Percentiles rank a stretch among this genome's conserved stretches.
phyloP scores from a whole-genome alignment of 2,329 filamentous ascomycete species.

The Paramyrothecium roridum region DNA sequence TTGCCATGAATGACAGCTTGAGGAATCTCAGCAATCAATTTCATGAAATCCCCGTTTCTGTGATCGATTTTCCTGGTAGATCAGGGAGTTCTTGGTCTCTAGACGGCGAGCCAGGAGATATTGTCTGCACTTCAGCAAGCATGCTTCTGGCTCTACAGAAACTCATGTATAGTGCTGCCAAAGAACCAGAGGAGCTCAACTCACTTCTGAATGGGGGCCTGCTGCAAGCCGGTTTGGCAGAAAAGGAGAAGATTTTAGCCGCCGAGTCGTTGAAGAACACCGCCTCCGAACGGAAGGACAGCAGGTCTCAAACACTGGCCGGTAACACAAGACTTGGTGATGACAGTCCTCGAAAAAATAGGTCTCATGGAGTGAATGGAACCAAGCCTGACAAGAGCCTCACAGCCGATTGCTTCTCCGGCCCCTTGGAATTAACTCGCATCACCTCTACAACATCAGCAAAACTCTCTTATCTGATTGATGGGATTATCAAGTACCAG shows the following conservation, averaged over 20 bases:
- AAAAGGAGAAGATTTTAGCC: conserved; percentile 28
- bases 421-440: conserved; percentile 54
- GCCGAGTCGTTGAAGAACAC: conserved; percentile 8
- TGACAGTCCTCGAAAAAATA: conserved; percentile 28
- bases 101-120: conserved; percentile 45
- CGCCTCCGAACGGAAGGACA: conserved; percentile 6
- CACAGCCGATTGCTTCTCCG: conserved; percentile 20
- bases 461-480: conserved; percentile 83
- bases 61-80: conserved; percentile 63
- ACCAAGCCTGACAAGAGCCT: conserved; percentile 14
- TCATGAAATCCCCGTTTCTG: conserved; percentile 75
- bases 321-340: conserved; percentile 42
- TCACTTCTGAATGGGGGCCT: conserved; percentile 44
- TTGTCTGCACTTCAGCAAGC: conserved; percentile 44
- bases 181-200: conserved; percentile 40
- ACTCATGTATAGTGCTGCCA: conserved; percentile 42
- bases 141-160: conserved; percentile 52
- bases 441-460: conserved; percentile 80
- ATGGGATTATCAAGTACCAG: conserved; percentile 66
- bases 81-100: conserved; percentile 67
- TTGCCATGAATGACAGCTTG: conserved; percentile 55
- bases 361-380: conserved; percentile 22
- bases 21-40: conserved; percentile 66
- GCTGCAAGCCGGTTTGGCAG: conserved; percentile 33
- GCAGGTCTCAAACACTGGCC: conserved; percentile 24